Conservation (phyloP, 1,139 yeast genomes). For the Zygosaccharomyces pseudobailii region DNA sequence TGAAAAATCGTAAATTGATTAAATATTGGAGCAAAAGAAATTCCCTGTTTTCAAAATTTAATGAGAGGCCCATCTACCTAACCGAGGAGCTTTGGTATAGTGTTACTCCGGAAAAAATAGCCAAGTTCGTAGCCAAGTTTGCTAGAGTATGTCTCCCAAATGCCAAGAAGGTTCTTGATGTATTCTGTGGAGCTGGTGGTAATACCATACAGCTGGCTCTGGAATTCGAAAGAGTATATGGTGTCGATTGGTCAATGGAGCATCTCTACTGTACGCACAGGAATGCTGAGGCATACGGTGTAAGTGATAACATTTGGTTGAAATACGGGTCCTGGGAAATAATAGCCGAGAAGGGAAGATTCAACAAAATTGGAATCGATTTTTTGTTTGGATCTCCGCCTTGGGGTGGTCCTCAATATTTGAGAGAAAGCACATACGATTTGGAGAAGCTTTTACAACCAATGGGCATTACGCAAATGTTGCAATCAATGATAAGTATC, state of each 20-base stretch:
- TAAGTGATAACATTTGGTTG: slow-evolving; percentile 46
- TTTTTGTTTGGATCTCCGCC: slow-evolving; percentile 86
- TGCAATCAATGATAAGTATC: slow-evolving; percentile 41
- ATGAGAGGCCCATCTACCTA: slow-evolving; percentile 66
- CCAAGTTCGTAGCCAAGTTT: slow-evolving; percentile 58
- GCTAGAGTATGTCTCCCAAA: slow-evolving; percentile 47
- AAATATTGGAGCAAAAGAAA: slow-evolving; percentile 30
- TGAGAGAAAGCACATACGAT: slow-evolving; percentile 44
- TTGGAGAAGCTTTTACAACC: slow-evolving; percentile 43
- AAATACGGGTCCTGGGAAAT: slow-evolving; percentile 54
- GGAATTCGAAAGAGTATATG: slow-evolving; percentile 53
- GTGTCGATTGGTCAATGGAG: slow-evolving; percentile 58
- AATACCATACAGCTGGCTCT: slow-evolving; percentile 79
- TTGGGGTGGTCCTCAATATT: slow-evolving; percentile 90
- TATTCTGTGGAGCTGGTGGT: slow-evolving; percentile 96
- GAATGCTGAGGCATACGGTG: slow-evolving; percentile 71
- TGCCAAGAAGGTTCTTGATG: slow-evolving; percentile 51
- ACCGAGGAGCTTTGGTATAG: slow-evolving; percentile 83
- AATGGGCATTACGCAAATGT: slow-evolving; percentile 43
- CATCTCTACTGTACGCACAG: slow-evolving; percentile 64
- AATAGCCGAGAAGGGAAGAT: slow-evolving; percentile 32
- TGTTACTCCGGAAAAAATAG: slow-evolving; percentile 81
- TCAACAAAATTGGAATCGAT: slow-evolving; percentile 43
- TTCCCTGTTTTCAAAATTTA: slow-evolving; percentile 22
- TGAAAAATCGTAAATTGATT: slow-evolving; percentile 15